phyloP scores from a whole-genome alignment of 257 asterid genomes.

The Solanum sejunctum region DNA sequence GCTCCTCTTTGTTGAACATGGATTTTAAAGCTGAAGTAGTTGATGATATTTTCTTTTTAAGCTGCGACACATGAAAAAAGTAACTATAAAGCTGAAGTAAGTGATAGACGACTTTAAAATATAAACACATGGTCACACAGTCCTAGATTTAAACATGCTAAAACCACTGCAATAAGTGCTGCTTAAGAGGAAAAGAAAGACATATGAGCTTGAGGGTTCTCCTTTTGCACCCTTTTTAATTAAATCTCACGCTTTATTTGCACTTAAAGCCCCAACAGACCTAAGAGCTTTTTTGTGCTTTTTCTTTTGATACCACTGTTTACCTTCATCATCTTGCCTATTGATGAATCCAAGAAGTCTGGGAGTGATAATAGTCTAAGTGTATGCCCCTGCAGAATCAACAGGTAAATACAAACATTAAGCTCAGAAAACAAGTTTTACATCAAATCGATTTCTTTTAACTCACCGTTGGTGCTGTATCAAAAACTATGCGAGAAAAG shows the following conservation, averaged over 20 bases:
- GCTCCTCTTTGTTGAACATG: conserved; percentile 44
- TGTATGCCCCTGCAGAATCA: conserved; percentile 50
- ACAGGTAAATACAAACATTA: conserved; percentile 1
- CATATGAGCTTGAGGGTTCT: not conserved
- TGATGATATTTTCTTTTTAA: conserved; percentile 57
- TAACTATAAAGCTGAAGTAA: not conserved
- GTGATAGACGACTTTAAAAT: not conserved
- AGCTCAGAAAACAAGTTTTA: not conserved
- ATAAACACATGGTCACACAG: not conserved
- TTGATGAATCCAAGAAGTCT: conserved; percentile 57
- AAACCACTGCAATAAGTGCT: not conserved
- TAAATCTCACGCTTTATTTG: no score
- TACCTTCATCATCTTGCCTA: conserved; percentile 66
- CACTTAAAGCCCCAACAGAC: no score
- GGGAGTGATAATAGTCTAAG: conserved; percentile 65
- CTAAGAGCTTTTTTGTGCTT: no score
- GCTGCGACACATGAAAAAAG: conserved; percentile 20
- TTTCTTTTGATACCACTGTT: not conserved
- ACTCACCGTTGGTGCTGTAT: conserved; percentile 74
- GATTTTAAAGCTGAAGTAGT: conserved; percentile 59
- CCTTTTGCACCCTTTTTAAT: no score
- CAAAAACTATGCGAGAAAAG: conserved; percentile 57
- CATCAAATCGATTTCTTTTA: not conserved
- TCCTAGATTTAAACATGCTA: not conserved
- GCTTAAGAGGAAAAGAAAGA: not conserved